Percentiles rank a stretch among this genome's conserved stretches.
phyloP scores from a whole-genome alignment of 495 filamentous ascomycete genomes.

The Durotheca rogersii region DNA sequence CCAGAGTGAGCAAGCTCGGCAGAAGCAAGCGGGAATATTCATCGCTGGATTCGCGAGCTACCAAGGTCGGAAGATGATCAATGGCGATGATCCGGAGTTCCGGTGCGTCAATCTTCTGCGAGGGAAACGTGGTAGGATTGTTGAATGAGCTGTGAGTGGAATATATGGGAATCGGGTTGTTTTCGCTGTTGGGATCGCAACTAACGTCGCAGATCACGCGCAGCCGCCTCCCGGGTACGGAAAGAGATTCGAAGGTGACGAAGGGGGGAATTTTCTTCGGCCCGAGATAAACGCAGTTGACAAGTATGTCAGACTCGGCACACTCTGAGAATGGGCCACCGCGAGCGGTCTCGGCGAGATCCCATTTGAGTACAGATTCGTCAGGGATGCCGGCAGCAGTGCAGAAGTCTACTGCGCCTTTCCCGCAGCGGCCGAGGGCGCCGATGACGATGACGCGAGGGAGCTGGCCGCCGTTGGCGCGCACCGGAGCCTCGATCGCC shows the following conservation, averaged over 20 bases:
- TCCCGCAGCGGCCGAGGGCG: conserved; percentile 80
- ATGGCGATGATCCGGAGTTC: conserved; percentile 70
- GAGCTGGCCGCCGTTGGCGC: conserved; percentile 45
- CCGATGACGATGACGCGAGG: conserved; percentile 63
- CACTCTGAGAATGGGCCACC: conserved; percentile 90
- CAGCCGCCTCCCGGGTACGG: conserved; percentile 67
- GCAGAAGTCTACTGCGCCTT: conserved; percentile 79
- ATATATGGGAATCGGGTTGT: conserved; percentile 78
- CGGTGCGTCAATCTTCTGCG: conserved; percentile 61
- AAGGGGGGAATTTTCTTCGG: conserved; percentile 65
- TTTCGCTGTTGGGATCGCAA: conserved; percentile 71
- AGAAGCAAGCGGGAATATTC: conserved; percentile 79
- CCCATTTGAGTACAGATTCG: conserved; percentile 82
- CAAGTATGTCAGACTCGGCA: conserved; percentile 73
- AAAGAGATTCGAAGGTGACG: conserved; percentile 68
- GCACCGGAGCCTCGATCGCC: conserved; percentile 57
- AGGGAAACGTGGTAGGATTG: conserved; percentile 58
- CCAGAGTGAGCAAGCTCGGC: conserved; percentile 74
- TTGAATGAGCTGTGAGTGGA: conserved; percentile 76
- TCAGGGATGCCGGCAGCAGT: conserved; percentile 72
- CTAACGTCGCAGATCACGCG: conserved; percentile 87
- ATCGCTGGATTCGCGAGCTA: conserved; percentile 86
- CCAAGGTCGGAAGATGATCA: conserved; percentile 84
- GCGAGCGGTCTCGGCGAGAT: conserved; percentile 82
- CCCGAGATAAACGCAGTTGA: conserved; percentile 90